Percentiles rank a stretch among this genome's conserved stretches.
Conservation (phyloP, 371 early-diverging fungal genomes). For the Apophysomyces elegans region DNA sequence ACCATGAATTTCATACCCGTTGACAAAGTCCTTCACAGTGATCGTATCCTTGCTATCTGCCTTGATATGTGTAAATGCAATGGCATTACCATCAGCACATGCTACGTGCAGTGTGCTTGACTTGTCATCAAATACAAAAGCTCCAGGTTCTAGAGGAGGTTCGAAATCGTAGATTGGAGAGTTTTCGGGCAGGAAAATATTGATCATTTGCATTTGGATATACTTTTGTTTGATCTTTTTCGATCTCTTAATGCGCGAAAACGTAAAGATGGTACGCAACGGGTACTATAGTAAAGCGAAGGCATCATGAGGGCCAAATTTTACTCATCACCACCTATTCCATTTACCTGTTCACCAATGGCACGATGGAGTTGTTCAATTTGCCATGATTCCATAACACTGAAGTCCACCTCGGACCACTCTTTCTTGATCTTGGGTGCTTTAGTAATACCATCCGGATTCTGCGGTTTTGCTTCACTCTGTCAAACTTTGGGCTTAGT, state of each 20-base stretch:
- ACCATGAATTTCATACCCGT: slow-evolving; percentile 69
- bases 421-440: slow-evolving; percentile 76
- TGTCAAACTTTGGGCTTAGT: slow-evolving; percentile 24
- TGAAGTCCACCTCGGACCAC: slow-evolving; percentile 67
- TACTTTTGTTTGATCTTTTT: slow-evolving; percentile 24
- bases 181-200: slow-evolving; percentile 27
- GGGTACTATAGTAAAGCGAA: slow-evolving; percentile 33
- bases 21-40: slow-evolving; percentile 71
- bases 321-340: slow-evolving; percentile 14
- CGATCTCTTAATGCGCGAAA: slow-evolving; percentile 24
- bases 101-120: slow-evolving; percentile 43
- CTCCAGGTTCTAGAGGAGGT: slow-evolving; percentile 46
- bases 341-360: slow-evolving; percentile 72
- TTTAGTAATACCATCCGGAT: slow-evolving; percentile 63
- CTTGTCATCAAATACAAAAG: slow-evolving; percentile 43
- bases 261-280: slow-evolving; percentile 33
- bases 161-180: slow-evolving; percentile 17
- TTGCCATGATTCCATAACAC: slow-evolving; percentile 59
- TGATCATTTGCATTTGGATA: slow-evolving; percentile 30
- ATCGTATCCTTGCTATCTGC: slow-evolving; percentile 66
- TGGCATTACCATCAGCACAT: slow-evolving; percentile 49
- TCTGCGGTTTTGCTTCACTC: slow-evolving; percentile 64
- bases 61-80: slow-evolving; percentile 49
- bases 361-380: slow-evolving; percentile 75
- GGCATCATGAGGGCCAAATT: not conserved